Evolutionary conservation across 192 early-diverging fungal genomes (phyloP).

Genomic region (Coemansia sp.): DNA sequence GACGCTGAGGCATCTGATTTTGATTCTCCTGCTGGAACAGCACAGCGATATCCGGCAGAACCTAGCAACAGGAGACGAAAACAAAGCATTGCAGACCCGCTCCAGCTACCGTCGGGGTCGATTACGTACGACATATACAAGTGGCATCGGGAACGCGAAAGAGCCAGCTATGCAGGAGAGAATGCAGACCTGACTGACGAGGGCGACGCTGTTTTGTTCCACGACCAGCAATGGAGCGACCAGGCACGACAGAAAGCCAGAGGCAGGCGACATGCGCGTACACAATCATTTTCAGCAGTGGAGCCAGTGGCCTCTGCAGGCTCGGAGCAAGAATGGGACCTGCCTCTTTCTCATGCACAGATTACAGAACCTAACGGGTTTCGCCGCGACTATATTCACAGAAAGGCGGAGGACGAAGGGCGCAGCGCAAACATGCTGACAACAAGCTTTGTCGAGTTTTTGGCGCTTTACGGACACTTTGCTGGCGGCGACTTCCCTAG

Average conservation of each 20-base stretch:
- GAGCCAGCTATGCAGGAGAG: not conserved
- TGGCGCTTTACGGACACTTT: constrained; percentile 89
- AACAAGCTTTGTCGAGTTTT: constrained; percentile 88
- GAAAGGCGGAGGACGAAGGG: constrained; percentile 67
- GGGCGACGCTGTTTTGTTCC: not conserved
- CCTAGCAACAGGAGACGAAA: not conserved
- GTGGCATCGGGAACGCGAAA: constrained; percentile 64
- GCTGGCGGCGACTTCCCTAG: constrained; percentile 88
- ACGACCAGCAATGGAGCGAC: not conserved
- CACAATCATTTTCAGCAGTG: constrained; percentile 20
- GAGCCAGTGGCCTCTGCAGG: constrained; percentile 12
- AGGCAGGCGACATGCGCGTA: constrained; percentile 16
- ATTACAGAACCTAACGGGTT: constrained; percentile 81
- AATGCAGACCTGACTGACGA: constrained; percentile 29
- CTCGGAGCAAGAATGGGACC: constrained; percentile 52
- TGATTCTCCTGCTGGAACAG: not conserved
- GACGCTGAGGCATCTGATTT: constrained; percentile 14
- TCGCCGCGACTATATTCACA: constrained; percentile 77
- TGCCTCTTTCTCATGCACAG: constrained; percentile 47
- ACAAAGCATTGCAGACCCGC: constrained; percentile 34
- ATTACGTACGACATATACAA: constrained; percentile 88
- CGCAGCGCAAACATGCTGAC: constrained; percentile 67
- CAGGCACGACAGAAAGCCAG: constrained; percentile 15
- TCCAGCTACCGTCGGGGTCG: constrained; percentile 66
- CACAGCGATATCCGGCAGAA: not conserved